Evolutionary conservation across 257 asterid genomes (phyloP).

Genomic region (Nicotiana paniculata): DNA sequence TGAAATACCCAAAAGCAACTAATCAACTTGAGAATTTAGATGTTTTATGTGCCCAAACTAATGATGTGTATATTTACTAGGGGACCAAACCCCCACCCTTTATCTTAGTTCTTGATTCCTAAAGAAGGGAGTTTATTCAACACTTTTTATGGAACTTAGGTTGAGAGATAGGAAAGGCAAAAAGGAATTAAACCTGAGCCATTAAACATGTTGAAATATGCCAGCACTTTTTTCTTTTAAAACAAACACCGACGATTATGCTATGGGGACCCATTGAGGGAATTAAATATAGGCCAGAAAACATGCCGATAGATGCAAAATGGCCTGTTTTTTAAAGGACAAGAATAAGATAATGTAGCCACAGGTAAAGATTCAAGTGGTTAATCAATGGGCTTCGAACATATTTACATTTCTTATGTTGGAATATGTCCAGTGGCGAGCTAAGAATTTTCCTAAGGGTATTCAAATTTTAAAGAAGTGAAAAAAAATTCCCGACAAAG

Average conservation of each 20-base stretch:
- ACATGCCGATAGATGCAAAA: conserved; percentile 1
- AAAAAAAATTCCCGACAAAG: too few species aligned
- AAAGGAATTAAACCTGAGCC: too few species aligned
- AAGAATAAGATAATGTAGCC: conserved; percentile 4
- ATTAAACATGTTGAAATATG: too few species aligned
- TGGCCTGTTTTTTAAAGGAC: background rate
- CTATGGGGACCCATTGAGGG: background rate
- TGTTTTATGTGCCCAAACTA: background rate
- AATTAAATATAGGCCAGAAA: conserved; percentile 14
- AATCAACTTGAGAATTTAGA: background rate
- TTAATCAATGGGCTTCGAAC: too few species aligned
- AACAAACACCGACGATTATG: background rate
- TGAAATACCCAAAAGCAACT: background rate
- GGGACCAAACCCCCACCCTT: background rate
- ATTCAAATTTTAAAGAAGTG: too few species aligned
- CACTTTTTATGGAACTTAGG: too few species aligned
- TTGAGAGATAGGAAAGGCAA: too few species aligned
- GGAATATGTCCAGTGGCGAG: too few species aligned
- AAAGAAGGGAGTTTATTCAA: too few species aligned
- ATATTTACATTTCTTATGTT: too few species aligned
- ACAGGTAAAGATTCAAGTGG: background rate
- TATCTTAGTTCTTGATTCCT: too few species aligned
- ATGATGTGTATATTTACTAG: background rate
- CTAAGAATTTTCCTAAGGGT: too few species aligned
- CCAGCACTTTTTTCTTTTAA: background rate